Percentiles rank a stretch among this genome's conserved stretches.
phyloP scores from a whole-genome alignment of 2,329 filamentous ascomycete genomes.

The Monosporascus sp. region DNA sequence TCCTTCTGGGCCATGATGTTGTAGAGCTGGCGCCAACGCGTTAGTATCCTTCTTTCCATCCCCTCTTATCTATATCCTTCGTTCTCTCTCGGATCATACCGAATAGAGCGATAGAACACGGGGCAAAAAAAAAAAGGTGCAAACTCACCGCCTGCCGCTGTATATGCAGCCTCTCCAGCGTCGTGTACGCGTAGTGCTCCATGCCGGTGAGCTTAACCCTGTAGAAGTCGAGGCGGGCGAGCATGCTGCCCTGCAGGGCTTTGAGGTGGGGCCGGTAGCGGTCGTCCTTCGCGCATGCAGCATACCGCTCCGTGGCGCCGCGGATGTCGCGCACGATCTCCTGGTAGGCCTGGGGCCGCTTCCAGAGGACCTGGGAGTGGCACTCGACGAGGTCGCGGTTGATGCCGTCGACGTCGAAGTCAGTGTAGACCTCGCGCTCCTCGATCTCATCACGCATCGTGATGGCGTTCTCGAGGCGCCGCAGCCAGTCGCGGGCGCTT shows the following conservation, averaged over 20 bases:
- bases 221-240: conserved; percentile 53
- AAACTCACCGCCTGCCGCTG: conserved; percentile 53
- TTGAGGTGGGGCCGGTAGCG: conserved; percentile 13
- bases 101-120: neutral
- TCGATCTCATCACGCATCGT: conserved; percentile 56
- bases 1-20: conserved; percentile 63
- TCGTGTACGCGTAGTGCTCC: conserved; percentile 59
- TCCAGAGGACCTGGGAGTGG: conserved; percentile 58
- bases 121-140: neutral
- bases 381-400: conserved; percentile 60
- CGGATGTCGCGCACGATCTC: conserved; percentile 48
- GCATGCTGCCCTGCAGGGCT: conserved; percentile 46
- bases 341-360: conserved; percentile 56
- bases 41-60: conserved; percentile 4
- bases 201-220: conserved; percentile 55
- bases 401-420: conserved; percentile 54
- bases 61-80: neutral
- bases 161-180: conserved; percentile 54
- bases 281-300: conserved; percentile 17
- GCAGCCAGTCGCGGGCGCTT: conserved; percentile 57
- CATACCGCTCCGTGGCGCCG: conserved; percentile 41
- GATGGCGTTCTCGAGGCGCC: conserved; percentile 55
- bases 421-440: conserved; percentile 47
- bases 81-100: too few species aligned
- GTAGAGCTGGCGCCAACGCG: conserved; percentile 43